Conservation (phyloP, 1,284 basidiomycete species). For the Leccinum griseonigrum region DNA sequence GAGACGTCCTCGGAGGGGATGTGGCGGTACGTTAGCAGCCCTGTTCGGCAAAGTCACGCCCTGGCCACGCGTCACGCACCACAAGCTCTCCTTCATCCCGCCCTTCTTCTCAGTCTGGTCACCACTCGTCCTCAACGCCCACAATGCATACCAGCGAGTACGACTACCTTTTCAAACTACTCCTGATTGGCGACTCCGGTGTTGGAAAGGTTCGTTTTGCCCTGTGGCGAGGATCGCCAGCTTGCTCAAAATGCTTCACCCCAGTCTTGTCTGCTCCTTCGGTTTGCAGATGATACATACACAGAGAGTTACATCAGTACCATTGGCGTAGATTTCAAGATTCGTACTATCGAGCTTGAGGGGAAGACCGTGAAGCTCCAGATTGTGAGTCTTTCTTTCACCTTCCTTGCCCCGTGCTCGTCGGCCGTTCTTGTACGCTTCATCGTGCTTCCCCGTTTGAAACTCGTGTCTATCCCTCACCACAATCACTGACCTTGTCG, state of each 20-base stretch:
- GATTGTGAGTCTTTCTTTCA: slow-evolving; percentile 71
- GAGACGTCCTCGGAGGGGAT: slow-evolving; percentile 3
- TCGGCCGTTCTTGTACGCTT: not conserved
- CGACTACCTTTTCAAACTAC: slow-evolving; percentile 98
- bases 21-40: slow-evolving; percentile 24
- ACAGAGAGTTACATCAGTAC: slow-evolving; percentile 99
- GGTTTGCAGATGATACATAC: slow-evolving; percentile 99
- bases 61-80: slow-evolving; percentile 40
- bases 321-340: slow-evolving; percentile 99
- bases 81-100: slow-evolving; percentile 30
- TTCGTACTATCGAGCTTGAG: slow-evolving; percentile 98
- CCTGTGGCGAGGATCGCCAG: slow-evolving; percentile 10
- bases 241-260: slow-evolving; percentile 14
- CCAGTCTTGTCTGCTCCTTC: slow-evolving; percentile 95
- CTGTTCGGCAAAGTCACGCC: slow-evolving; percentile 31
- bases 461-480: not conserved
- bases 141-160: slow-evolving; percentile 90
- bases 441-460: not conserved
- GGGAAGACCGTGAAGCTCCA: slow-evolving; percentile 99
- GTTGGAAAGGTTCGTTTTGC: slow-evolving; percentile 80
- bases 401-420: slow-evolving; percentile 1
- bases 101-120: slow-evolving; percentile 25
- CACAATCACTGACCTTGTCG: slow-evolving; percentile 12
- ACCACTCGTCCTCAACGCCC: slow-evolving; percentile 24
- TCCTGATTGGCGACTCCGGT: slow-evolving; percentile 91